Percentiles rank a stretch among this genome's conserved stretches.
These are phyloP conservation scores for Tilletia setariae DNA, from an alignment of 1,284 basidiomycete species.

Conservation along the genomic window DNA sequence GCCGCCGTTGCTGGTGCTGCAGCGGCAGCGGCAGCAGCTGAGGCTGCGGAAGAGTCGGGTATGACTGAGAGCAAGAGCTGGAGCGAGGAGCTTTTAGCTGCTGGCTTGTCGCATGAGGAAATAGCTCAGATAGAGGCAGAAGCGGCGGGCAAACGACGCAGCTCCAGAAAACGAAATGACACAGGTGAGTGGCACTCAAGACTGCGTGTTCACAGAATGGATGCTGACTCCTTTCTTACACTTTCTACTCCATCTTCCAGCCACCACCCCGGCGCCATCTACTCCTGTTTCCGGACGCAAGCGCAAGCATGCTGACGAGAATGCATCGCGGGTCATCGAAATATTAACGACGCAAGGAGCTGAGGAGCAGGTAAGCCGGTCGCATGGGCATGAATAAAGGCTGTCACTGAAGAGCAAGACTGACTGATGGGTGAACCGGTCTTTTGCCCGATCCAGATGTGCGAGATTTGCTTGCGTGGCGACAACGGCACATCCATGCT, in stretches of 20 bases:
- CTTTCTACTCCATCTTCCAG: neutral
- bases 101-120: slow-evolving; percentile 13
- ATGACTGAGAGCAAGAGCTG: neutral
- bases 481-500: slow-evolving; percentile 85
- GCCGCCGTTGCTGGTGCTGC: neutral
- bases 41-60: neutral
- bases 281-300: slow-evolving; percentile 6
- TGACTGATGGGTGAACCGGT: neutral
- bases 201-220: neutral
- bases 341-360: slow-evolving; percentile 16
- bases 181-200: neutral
- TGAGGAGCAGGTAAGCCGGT: slow-evolving; percentile 19
- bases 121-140: slow-evolving; percentile 18
- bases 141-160: slow-evolving; percentile 11
- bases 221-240: neutral
- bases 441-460: slow-evolving; percentile 30
- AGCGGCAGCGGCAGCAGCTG: neutral
- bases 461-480: slow-evolving; percentile 66
- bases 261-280: slow-evolving; percentile 1
- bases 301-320: slow-evolving; percentile 13
- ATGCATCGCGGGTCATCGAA: neutral
- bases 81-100: slow-evolving; percentile 16
- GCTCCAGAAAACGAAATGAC: neutral
- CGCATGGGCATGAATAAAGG: neutral
- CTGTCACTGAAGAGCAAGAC: too few species aligned